Conservation (phyloP, 2,329 filamentous ascomycete genomes). For the Reticulascus tulasneorum region DNA sequence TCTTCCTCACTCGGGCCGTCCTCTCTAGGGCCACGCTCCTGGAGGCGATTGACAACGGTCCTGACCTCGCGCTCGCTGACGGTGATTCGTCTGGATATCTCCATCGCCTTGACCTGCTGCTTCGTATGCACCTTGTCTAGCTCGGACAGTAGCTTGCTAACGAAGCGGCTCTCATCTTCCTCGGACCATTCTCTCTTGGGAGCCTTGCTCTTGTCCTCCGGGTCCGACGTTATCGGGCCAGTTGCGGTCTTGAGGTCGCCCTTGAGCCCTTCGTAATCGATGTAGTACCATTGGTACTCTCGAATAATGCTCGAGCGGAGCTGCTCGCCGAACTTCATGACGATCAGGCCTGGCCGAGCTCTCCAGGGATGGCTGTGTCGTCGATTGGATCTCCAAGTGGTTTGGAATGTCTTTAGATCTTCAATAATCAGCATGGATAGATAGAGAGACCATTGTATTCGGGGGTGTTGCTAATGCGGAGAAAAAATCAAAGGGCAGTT, state of each 20-base stretch:
- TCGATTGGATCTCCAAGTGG: constrained; percentile 35
- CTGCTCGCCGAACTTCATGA: constrained; percentile 92
- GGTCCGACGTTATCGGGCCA: constrained; percentile 31
- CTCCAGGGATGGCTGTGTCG: constrained; percentile 21
- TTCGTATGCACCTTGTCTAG: constrained; percentile 97
- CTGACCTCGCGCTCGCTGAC: constrained; percentile 85
- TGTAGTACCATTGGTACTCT: constrained; percentile 98
- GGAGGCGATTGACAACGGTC: constrained; percentile 75
- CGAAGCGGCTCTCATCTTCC: constrained; percentile 86
- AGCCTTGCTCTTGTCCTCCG: constrained; percentile 24
- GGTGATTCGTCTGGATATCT: constrained; percentile 88
- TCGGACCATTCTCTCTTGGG: constrained; percentile 70
- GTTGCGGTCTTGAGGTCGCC: constrained; percentile 73
- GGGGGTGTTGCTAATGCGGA: constrained; percentile 10
- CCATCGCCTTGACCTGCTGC: constrained; percentile 94
- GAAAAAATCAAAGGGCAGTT: constrained; percentile 1
- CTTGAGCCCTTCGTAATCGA: constrained; percentile 94
- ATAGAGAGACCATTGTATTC: constrained; percentile 2
- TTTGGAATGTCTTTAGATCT: constrained; percentile 41
- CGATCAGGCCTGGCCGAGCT: constrained; percentile 47
- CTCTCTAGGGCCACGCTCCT: constrained; percentile 54
- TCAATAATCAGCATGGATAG: constrained; percentile 48
- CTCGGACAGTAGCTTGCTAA: constrained; percentile 81
- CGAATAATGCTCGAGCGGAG: constrained; percentile 92
- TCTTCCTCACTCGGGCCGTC: constrained; percentile 78